Evolutionary conservation across 192 early-diverging fungal genomes (phyloP).

Genomic region (Linnemannia exigua): DNA sequence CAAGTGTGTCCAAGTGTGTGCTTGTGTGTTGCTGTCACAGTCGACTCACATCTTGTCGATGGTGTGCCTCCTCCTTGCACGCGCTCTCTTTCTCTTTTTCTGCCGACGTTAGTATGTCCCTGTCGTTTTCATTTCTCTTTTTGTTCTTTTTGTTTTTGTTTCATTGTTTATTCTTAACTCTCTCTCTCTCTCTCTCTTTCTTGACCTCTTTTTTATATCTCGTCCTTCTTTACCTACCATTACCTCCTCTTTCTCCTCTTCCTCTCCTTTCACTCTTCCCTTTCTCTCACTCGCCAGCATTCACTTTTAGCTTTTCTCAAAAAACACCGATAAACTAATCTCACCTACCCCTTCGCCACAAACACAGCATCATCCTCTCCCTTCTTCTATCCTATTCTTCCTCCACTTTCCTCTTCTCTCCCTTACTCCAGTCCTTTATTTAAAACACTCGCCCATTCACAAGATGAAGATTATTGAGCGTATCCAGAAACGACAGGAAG

Average conservation of each 20-base stretch:
- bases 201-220: not conserved
- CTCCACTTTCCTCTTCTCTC: not conserved
- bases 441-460: not conserved
- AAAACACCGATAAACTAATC: too few species aligned
- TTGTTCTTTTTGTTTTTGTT: slow-evolving; percentile 4
- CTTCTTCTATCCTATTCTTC: not conserved
- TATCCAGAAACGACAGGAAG: slow-evolving; percentile 71
- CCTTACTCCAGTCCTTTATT: not conserved
- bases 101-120: not conserved
- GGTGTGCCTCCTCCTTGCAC: not conserved
- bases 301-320: too few species aligned
- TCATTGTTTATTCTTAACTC: not conserved
- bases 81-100: not conserved
- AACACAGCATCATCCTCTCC: not conserved
- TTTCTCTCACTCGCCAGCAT: not conserved
- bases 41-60: not conserved
- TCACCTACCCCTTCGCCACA: not conserved
- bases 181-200: not conserved
- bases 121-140: not conserved
- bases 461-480: slow-evolving; percentile 81
- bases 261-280: not conserved
- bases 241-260: not conserved
- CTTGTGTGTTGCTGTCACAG: not conserved
- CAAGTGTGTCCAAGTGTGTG: not conserved
- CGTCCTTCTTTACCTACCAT: not conserved